Evolutionary conservation across 106 monocot species (phyloP).

Genomic region (Dendrobium huoshanense): DNA sequence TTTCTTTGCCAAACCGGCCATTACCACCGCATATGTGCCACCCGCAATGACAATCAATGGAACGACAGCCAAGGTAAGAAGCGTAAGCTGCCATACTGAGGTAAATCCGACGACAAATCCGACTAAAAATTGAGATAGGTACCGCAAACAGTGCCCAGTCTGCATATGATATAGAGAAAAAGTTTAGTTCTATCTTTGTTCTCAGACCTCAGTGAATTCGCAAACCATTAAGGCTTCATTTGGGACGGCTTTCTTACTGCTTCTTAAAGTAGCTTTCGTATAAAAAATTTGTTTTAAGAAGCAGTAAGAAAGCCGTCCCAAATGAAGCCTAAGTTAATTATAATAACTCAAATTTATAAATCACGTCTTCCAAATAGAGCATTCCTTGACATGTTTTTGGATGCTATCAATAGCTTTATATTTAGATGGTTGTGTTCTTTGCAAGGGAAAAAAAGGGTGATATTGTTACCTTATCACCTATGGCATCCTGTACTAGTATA

Average conservation of each 20-base stretch:
- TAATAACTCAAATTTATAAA: background rate
- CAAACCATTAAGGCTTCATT: background rate
- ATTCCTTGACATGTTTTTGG: too few relatives aligned
- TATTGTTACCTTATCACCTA: slow-evolving; percentile 29
- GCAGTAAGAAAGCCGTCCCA: too few relatives aligned
- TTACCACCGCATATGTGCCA: slow-evolving; percentile 25
- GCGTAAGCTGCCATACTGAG: slow-evolving; percentile 34
- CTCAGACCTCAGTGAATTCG: background rate
- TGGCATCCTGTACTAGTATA: slow-evolving; percentile 30
- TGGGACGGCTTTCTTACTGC: too few relatives aligned
- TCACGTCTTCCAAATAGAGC: too few relatives aligned
- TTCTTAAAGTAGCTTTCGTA: too few relatives aligned
- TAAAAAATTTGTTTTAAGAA: too few relatives aligned
- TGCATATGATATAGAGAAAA: slow-evolving; percentile 10
- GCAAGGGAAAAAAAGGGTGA: background rate
- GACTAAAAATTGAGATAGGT: slow-evolving; percentile 26
- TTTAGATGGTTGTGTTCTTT: background rate
- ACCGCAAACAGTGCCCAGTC: slow-evolving; percentile 23
- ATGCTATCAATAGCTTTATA: too few relatives aligned
- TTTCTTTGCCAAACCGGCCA: slow-evolving; percentile 31
- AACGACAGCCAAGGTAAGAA: slow-evolving; percentile 30
- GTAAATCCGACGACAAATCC: slow-evolving; percentile 32
- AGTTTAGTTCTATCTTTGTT: background rate
- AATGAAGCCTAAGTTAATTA: background rate
- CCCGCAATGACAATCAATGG: slow-evolving; percentile 38